phyloP scores from a whole-genome alignment of 1,139 yeast species.

The Saccharomycopsis crataegensis region DNA sequence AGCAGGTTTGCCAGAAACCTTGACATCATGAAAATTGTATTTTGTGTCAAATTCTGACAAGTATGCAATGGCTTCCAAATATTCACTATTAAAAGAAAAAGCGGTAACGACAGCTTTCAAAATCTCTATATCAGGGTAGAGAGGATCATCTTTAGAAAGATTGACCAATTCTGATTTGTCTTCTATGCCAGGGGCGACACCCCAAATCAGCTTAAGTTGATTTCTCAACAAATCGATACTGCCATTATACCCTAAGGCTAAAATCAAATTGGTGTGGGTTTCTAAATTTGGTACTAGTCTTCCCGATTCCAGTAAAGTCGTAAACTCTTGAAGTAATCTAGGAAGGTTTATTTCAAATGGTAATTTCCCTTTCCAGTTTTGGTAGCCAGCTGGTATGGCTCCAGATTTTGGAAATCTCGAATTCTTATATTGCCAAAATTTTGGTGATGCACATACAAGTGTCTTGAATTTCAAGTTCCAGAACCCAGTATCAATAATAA shows the following conservation, averaged over 20 bases:
- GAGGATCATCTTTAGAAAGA: background rate
- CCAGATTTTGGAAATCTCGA: background rate
- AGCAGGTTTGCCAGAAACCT: background rate
- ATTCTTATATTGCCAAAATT: constrained; percentile 13
- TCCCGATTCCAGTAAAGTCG: background rate
- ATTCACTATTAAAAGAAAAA: constrained; percentile 12
- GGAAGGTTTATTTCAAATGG: constrained; percentile 3
- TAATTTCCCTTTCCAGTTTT: constrained; percentile 10
- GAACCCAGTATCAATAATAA: constrained; percentile 1
- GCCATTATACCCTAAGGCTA: constrained; percentile 8
- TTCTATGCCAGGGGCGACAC: background rate
- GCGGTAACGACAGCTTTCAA: constrained; percentile 12
- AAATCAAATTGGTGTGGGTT: constrained; percentile 7
- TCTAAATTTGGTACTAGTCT: constrained; percentile 6
- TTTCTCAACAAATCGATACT: constrained; percentile 2
- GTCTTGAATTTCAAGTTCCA: constrained; percentile 17
- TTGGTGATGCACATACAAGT: constrained; percentile 7
- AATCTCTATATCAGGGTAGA: constrained; percentile 12
- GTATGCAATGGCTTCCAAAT: constrained; percentile 11
- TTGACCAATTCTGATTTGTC: background rate
- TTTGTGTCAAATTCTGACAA: constrained; percentile 5
- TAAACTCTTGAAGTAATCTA: constrained; percentile 3
- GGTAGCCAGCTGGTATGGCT: background rate
- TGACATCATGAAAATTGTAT: constrained; percentile 1
- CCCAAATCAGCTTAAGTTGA: constrained; percentile 14